Conservation (phyloP, 768 basidiomycete genomes). For the Podaxis rugospora region DNA sequence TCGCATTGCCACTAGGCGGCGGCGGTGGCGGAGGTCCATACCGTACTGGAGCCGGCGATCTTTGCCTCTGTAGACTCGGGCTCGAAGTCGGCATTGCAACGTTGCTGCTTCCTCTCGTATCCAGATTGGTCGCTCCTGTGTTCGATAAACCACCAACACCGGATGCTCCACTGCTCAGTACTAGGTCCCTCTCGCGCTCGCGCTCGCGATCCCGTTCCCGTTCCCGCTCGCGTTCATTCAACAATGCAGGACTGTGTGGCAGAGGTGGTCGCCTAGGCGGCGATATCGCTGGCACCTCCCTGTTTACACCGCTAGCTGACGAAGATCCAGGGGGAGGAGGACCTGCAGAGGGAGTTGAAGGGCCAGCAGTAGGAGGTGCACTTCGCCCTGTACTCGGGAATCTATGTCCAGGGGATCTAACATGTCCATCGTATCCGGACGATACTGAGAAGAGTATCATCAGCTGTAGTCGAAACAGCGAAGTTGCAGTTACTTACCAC, state of each 20-base stretch:
- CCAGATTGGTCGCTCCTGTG: not conserved
- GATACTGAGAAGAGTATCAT: constrained; percentile 9
- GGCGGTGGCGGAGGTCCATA: constrained; percentile 20
- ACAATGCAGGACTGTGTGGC: constrained; percentile 15
- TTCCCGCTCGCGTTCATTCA: constrained; percentile 1
- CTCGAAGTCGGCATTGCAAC: not conserved
- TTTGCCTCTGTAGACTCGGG: constrained; percentile 1
- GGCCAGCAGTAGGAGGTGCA: constrained; percentile 18
- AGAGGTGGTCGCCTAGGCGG: constrained; percentile 32
- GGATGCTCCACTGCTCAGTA: not conserved
- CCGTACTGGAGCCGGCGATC: constrained; percentile 4
- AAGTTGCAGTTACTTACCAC: constrained; percentile 16
- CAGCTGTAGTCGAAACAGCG: not conserved
- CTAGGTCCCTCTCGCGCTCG: not conserved
- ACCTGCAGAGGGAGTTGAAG: constrained; percentile 12
- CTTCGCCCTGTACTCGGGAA: constrained; percentile 25
- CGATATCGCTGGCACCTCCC: constrained; percentile 19
- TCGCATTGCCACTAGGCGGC: constrained; percentile 13
- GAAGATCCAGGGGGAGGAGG: constrained; percentile 21
- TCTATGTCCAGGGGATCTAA: constrained; percentile 40
- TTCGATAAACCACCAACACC: not conserved
- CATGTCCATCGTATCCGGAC: constrained; percentile 23
- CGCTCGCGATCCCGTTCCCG: not conserved
- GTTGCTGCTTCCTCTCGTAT: not conserved
- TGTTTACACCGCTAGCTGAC: constrained; percentile 15